These are phyloP conservation scores for Aspergillus flavus DNA, from an alignment of 2,329 filamentous ascomycete species.

Conservation along the genomic window DNA sequence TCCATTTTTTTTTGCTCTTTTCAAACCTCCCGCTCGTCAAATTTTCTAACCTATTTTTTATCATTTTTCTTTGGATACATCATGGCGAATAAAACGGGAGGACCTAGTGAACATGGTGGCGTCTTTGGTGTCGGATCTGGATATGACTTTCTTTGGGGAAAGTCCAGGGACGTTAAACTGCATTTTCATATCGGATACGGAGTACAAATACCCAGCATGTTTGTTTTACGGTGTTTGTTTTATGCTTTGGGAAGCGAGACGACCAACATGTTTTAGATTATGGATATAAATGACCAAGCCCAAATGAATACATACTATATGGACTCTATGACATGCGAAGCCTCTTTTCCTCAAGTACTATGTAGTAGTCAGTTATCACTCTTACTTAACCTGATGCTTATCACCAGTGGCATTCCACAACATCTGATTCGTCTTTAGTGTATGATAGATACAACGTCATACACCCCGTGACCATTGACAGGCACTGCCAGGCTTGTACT, in stretches of 20 bases:
- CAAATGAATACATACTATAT: neutral
- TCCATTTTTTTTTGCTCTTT: constrained; percentile 4
- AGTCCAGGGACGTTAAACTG: constrained; percentile 21
- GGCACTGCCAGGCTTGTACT: too few relatives aligned
- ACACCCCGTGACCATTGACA: too few relatives aligned
- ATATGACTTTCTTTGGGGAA: constrained; percentile 12
- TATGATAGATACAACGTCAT: neutral
- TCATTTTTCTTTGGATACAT: constrained; percentile 15
- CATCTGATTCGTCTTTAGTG: neutral
- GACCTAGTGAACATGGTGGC: constrained; percentile 10
- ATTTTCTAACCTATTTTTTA: neutral
- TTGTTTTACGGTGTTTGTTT: constrained; percentile 24
- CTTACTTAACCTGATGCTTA: neutral
- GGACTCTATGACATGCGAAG: neutral
- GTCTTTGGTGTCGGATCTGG: constrained; percentile 9
- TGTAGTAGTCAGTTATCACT: neutral
- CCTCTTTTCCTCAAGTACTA: neutral
- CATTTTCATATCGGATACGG: constrained; percentile 19
- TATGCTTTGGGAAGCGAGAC: constrained; percentile 18
- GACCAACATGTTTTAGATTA: constrained; percentile 17
- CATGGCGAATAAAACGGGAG: constrained; percentile 13
- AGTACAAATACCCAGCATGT: constrained; percentile 37
- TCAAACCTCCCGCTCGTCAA: neutral
- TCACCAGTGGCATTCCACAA: neutral
- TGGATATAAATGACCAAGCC: constrained; percentile 15